Evolutionary conservation across 176 grass and related monocot genomes (phyloP), one percentile per base, ranked within the genome.

Genomic region (Saccharum spontaneum): DNA sequence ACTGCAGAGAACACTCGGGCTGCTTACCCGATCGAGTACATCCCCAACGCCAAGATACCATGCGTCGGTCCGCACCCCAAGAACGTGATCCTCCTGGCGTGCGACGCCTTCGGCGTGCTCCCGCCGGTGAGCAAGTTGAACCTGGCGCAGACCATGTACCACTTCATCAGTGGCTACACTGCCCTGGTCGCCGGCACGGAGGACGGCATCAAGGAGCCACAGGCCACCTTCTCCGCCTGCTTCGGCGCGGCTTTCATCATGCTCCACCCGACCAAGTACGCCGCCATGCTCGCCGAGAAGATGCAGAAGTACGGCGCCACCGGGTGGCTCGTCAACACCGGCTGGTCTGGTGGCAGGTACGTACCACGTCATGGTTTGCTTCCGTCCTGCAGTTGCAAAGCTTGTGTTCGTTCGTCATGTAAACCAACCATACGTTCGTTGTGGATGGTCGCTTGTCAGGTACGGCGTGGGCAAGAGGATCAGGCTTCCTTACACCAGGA

Each of bases 161-260:
- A 99, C 57, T 99, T 99, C 91, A 99, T 99, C 71, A 99, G 97
- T 63, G 97, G 97, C 74, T 99, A 99, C 90, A 99, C 97, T 63
- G 97, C 97, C 73, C 82, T 99, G 61, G 91, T 99, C 66, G 97
- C 97, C 39, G 97, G 97, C 62, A 99, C 97, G 10, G 97, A 94
- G 33, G 97, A 99, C 12, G 97, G 97, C 71, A 91, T 99, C 76
- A 99, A 92, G 90, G 97, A 99, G 78, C 97, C 97, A 20, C 93
- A 96, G 78, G 97, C 97, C 4, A 99, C 97, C 38, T 99, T 99
- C 82, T 99, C 97, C 2, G 97, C 97, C 5, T 99, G 97, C 88
- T 99, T 99, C 57, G 97, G 97, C 6, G 97, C 97, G 4, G 97
- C 97, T 8, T 99, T 99, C 87, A 96, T 99, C 74, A 99, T 96